Base-by-base conservation (phyloP, 1,284 basidiomycete species). In the Austroboletus novae-zelandiae region DNA sequence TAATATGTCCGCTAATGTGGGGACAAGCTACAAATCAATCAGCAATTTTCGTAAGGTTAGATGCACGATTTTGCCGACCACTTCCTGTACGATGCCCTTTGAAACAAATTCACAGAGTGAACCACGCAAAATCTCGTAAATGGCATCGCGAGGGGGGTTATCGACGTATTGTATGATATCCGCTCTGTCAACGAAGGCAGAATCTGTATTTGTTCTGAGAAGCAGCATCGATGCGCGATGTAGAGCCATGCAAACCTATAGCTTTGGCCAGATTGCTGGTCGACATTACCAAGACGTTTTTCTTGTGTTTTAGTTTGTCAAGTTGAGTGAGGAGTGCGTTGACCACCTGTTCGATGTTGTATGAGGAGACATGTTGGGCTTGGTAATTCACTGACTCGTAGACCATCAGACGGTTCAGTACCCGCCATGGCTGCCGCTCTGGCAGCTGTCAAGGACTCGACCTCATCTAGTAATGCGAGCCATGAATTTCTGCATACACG, bases 261-360 rank as follows among this genome's bases (percentile, higher is more conserved):
- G 95, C 91, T 60, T 93, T 90, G 0, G 89, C 86, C 7, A 99
- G 80, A 68, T 99, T 99, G 52, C 93, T 97, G 0, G 97, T 99
- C 0, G 97, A 90, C 85, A 99, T 91, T 30, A 99, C 87, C 13
- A 99, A 75, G 3, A 95, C 94, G 63, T 99, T 99, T 71, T 91
- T 94, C 54, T 85, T 81, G 56, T 90, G 85, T 67, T 92, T 94
- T 15, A 99, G 77, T 69, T 96, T 97, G 74, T 99, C 97, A 4
- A 99, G 79, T 70, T 99, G 96, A 0, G 97, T 99, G 7, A 99
- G 77, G 1, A 99, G 80, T 0, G 97, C 97, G 67, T 99, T 99
- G 40, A 99, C 97, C 9, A 98, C 95, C 92, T 95, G 63, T 14
- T 37, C 47, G n/a, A 20, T 43, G 34, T 35, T 17, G 43, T 15